phyloP scores from a whole-genome alignment of 2,329 filamentous ascomycete species.

The Penicillium occitanis region DNA sequence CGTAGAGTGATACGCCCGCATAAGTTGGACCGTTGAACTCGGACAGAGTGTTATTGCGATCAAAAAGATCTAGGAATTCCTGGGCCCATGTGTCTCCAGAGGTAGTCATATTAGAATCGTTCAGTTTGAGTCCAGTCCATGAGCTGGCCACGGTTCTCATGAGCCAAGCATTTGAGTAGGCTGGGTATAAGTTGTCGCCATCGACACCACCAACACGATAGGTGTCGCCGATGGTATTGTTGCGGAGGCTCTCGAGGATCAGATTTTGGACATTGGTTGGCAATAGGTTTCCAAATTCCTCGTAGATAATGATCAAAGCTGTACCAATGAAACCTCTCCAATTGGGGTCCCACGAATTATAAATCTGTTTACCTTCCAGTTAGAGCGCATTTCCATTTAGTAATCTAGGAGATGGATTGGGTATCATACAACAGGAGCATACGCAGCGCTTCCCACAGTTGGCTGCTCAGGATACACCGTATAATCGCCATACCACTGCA shows the following conservation, averaged over 20 bases:
- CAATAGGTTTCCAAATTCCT: constrained; percentile 57
- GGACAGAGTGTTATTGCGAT: constrained; percentile 56
- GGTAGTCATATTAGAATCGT: constrained; percentile 59
- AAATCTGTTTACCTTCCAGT: constrained; percentile 46
- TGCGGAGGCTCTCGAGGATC: constrained; percentile 56
- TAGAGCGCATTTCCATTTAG: background rate
- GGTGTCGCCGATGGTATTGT: constrained; percentile 58
- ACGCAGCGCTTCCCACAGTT: constrained; percentile 52
- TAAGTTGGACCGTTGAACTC: constrained; percentile 66
- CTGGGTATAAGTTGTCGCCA: constrained; percentile 61
- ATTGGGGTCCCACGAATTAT: constrained; percentile 61
- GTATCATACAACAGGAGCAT: constrained; percentile 38
- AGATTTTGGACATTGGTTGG: constrained; percentile 40
- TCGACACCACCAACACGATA: constrained; percentile 63
- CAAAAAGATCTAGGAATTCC: constrained; percentile 59
- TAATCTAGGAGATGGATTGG: background rate
- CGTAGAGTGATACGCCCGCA: constrained; percentile 61
- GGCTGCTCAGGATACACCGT: constrained; percentile 51
- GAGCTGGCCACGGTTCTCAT: constrained; percentile 64
- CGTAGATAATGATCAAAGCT: constrained; percentile 57
- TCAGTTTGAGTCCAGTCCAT: constrained; percentile 57
- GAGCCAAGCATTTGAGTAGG: constrained; percentile 61
- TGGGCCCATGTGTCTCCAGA: constrained; percentile 58
- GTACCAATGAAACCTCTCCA: constrained; percentile 65
- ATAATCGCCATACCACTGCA: constrained; percentile 54